Percentiles rank a stretch among this genome's conserved stretches.
These are phyloP conservation scores for Hanseniaspora guilliermondii DNA, from an alignment of 805 yeast species.

Conservation along the genomic window DNA sequence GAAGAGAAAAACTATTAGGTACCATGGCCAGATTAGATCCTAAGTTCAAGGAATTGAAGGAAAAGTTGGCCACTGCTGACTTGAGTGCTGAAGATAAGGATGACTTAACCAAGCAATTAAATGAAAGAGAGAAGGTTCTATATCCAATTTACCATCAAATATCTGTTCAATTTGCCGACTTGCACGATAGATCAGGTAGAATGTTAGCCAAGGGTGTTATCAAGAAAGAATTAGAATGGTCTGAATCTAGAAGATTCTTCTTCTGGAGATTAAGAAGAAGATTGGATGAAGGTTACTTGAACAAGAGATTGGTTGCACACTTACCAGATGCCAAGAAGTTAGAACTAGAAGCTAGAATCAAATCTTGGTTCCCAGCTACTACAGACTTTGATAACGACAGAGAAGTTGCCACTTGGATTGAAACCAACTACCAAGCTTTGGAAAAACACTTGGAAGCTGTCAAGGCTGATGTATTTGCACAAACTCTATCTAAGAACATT, in stretches of 20 bases:
- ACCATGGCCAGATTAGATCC: conserved; percentile 86
- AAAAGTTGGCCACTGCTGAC: conserved; percentile 40
- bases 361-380: conserved; percentile 70
- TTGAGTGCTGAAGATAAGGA: conserved; percentile 55
- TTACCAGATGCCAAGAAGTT: conserved; percentile 50
- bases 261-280: conserved; percentile 98
- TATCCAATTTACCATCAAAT: conserved; percentile 85
- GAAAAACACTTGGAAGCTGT: conserved; percentile 50
- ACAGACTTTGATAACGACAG: conserved; percentile 60
- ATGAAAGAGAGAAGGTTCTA: conserved; percentile 65
- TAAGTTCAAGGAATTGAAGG: conserved; percentile 55
- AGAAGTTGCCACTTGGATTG: conserved; percentile 75
- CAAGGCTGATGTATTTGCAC: conserved; percentile 55
- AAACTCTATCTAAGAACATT: conserved; percentile 47
- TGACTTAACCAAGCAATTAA: conserved; percentile 49
- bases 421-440: conserved; percentile 54
- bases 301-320: conserved; percentile 58
- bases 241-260: conserved; percentile 82
- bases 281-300: conserved; percentile 78
- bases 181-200: conserved; percentile 95
- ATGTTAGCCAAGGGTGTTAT: conserved; percentile 92
- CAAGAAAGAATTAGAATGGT: conserved; percentile 75
- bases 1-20: conserved; percentile 80
- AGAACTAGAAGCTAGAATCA: conserved; percentile 75
- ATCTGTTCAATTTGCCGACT: conserved; percentile 91